phyloP scores from a whole-genome alignment of 805 yeast genomes.

The Candida insectalens region DNA sequence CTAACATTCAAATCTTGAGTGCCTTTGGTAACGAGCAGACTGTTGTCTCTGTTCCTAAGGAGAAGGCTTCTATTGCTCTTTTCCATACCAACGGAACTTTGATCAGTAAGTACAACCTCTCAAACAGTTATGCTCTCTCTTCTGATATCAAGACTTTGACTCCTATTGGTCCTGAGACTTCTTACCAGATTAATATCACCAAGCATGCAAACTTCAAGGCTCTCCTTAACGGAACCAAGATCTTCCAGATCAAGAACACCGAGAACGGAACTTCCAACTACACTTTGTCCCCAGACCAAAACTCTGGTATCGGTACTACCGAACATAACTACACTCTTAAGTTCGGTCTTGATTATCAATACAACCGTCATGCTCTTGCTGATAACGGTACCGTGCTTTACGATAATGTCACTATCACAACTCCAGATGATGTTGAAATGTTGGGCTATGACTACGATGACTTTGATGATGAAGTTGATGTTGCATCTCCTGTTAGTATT shows the following conservation, averaged over 20 bases:
- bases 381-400: conserved; percentile 21
- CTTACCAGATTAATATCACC: conserved; percentile 21
- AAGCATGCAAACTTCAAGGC: conserved; percentile 10
- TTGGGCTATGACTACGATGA: conserved; percentile 2
- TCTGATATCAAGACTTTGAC: conserved; percentile 11
- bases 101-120: conserved; percentile 11
- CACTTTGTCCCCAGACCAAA: conserved; percentile 34
- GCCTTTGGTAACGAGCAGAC: conserved; percentile 32
- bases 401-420: conserved; percentile 15
- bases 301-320: conserved; percentile 33
- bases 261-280: conserved; percentile 39
- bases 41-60: conserved; percentile 14
- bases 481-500: too few species aligned
- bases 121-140: conserved; percentile 23
- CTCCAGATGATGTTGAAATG: conserved; percentile 1
- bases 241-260: conserved; percentile 17
- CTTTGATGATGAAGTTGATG: background rate
- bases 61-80: conserved; percentile 17
- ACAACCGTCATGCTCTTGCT: conserved; percentile 23
- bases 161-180: conserved; percentile 14
- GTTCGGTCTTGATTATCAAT: conserved; percentile 14
- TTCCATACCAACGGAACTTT: conserved; percentile 14
- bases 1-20: conserved; percentile 29
- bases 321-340: conserved; percentile 24
- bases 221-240: conserved; percentile 12